Base-by-base conservation (phyloP, 2,329 filamentous ascomycete genomes). In the Diaporthe destruens region DNA sequence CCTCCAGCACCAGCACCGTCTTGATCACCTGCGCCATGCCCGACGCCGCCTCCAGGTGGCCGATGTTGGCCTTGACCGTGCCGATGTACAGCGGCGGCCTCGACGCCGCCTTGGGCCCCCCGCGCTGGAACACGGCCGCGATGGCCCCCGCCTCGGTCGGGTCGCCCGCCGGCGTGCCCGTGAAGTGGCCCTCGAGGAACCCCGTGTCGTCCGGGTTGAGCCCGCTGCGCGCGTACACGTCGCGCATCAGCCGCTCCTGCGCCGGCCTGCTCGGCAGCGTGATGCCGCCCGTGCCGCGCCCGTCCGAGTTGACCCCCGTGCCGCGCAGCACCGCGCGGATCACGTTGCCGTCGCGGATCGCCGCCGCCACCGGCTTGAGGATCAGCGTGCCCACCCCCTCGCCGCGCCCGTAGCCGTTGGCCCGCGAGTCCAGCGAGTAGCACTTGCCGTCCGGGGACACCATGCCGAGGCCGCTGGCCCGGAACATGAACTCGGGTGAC, bases 111-210 rank as follows among this genome's bases (percentile, higher is more conserved):
- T 56, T 78, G 73, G 59, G 77, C 70, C n/a, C 76, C 44, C 32
- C 75, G 71, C 12, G 77, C 74, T 72, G 63, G 51, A 74, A 74
- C 20, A 66, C 70, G 18, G 76, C 47, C n/a, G 77, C 77, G 14
- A 75, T 76, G 0, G 75, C 76, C 20, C 75, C 56, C 8, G 79
- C 78, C 69, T 83, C 82, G 2, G 75, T 75, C 0, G 80, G 79
- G 63, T 83, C 82, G 6, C 82, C 82, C 5, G 77, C 78, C 18
- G 71, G 65, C 23, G 82, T 83, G 9, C 80, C 80, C 0, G 81
- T 82, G 11, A 80, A 81, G 54, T 84, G 82, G 11, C 76, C 76
- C 70, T 84, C 82, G 34, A 82, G 73, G 59, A 77, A 82, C 5
- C 71, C 73, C 1, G 78, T 78, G 79, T 69, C 12, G 20, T 54